Conservation (phyloP, 2,329 filamentous ascomycete species). For the Xylariaceae sp. region DNA sequence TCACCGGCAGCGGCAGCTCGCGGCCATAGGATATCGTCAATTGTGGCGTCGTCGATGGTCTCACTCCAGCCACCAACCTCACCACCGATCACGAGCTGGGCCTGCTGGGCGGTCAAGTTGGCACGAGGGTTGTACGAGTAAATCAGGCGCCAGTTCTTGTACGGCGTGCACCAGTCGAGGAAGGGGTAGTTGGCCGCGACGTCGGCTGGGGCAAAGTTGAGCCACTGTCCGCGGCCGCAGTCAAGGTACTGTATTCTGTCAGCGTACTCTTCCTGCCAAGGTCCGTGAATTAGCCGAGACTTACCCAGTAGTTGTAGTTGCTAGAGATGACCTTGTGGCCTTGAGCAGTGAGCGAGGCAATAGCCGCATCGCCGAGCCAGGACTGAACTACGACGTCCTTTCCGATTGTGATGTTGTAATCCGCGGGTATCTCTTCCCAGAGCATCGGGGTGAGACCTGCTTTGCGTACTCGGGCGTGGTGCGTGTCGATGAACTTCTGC, state of each 20-base stretch:
- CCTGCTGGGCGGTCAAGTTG: constrained; percentile 56
- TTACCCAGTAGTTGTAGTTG: constrained; percentile 73
- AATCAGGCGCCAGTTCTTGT: constrained; percentile 75
- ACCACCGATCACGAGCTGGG: constrained; percentile 70
- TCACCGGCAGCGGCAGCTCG: constrained; percentile 69
- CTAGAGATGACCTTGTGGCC: constrained; percentile 72
- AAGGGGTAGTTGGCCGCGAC: constrained; percentile 61
- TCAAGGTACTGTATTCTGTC: constrained; percentile 62
- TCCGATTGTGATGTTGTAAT: constrained; percentile 72
- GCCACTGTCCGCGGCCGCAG: constrained; percentile 75
- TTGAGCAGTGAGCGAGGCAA: constrained; percentile 54
- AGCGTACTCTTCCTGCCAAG: constrained; percentile 1
- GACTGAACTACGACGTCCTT: constrained; percentile 71
- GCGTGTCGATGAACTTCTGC: constrained; percentile 69
- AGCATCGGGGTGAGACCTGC: constrained; percentile 69
- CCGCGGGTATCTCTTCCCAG: constrained; percentile 81
- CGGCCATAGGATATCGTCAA: constrained; percentile 77
- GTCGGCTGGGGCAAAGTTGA: constrained; percentile 60
- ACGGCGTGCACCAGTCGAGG: constrained; percentile 74
- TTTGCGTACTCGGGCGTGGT: constrained; percentile 60
- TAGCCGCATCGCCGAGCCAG: constrained; percentile 64
- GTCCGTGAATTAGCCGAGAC: constrained; percentile 27
- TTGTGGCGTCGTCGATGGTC: constrained; percentile 67
- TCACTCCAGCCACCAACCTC: constrained; percentile 82
- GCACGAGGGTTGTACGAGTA: constrained; percentile 74